Percentiles rank a stretch among this genome's conserved stretches.
Conservation (phyloP, 176 grass and related monocot species). For the Tillandsia leiboldiana region DNA sequence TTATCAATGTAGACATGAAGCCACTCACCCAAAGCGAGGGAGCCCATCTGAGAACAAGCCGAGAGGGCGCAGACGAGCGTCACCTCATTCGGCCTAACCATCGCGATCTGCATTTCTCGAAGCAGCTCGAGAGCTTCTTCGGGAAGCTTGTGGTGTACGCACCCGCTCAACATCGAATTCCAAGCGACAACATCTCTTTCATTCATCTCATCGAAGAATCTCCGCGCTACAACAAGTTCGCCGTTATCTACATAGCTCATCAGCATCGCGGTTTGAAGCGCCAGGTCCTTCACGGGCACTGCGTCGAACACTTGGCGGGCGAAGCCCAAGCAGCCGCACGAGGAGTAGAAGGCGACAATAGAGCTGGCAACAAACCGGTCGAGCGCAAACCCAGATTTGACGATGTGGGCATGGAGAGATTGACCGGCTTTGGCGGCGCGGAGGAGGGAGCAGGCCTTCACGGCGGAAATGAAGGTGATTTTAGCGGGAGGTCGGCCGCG, state of each 20-base stretch:
- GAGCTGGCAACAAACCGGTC: constrained; percentile 28
- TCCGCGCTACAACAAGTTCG: not conserved
- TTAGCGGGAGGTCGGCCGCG: constrained; percentile 14
- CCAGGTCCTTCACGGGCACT: too few species aligned
- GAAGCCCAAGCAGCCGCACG: not conserved
- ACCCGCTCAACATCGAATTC: constrained; percentile 8
- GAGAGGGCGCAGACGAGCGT: too few species aligned
- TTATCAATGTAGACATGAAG: constrained; percentile 3
- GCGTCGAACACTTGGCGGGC: too few species aligned
- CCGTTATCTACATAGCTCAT: not conserved
- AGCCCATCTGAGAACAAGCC: constrained; percentile 4
- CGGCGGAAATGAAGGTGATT: constrained; percentile 27
- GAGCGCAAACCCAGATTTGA: constrained; percentile 8
- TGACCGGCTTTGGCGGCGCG: constrained; percentile 13
- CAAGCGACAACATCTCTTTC: constrained; percentile 12
- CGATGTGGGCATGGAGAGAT: constrained; percentile 8
- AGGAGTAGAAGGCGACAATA: constrained; percentile 25
- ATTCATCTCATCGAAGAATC: constrained; percentile 9
- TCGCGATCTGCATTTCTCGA: constrained; percentile 12
- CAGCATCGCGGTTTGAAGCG: too few species aligned
- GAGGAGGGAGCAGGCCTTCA: constrained; percentile 19
- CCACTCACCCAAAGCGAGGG: constrained; percentile 18
- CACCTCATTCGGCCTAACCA: too few species aligned
- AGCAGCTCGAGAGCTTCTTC: constrained; percentile 9
- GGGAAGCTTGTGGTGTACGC: too few species aligned